These are phyloP conservation scores for Pichia californica DNA, from an alignment of 805 yeast species.

Conservation along the genomic window DNA sequence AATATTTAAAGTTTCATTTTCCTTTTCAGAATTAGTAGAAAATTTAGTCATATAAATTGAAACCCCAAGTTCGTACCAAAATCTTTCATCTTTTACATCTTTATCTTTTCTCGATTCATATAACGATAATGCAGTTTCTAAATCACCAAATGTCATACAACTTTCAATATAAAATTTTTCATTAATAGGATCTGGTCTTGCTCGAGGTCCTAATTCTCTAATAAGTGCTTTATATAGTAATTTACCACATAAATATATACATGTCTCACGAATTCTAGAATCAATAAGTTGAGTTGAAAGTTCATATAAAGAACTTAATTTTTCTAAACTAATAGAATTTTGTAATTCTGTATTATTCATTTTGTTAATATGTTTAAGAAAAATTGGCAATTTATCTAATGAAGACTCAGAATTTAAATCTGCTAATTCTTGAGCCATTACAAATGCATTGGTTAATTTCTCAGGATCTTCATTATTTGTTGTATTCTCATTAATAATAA, in stretches of 20 bases:
- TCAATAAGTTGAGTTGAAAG: constrained; percentile 33
- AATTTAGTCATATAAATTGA: constrained; percentile 31
- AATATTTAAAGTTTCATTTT: constrained; percentile 16
- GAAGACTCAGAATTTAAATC: constrained; percentile 18
- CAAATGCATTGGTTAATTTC: constrained; percentile 19
- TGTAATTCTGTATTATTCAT: constrained; percentile 16
- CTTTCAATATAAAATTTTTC: constrained; percentile 45
- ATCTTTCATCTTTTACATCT: constrained; percentile 34
- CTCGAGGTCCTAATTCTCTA: constrained; percentile 28
- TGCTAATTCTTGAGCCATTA: constrained; percentile 16
- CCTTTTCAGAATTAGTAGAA: neutral
- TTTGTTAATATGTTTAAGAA: constrained; percentile 18
- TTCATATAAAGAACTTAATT: constrained; percentile 33
- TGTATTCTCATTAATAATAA: constrained; percentile 1
- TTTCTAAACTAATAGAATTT: constrained; percentile 29
- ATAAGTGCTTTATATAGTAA: constrained; percentile 33
- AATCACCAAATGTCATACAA: constrained; percentile 30
- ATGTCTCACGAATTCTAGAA: constrained; percentile 27
- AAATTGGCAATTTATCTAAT: constrained; percentile 20
- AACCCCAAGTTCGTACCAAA: constrained; percentile 50
- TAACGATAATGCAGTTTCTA: constrained; percentile 32
- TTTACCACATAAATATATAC: constrained; percentile 36
- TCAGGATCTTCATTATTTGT: constrained; percentile 16
- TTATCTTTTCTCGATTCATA: constrained; percentile 31
- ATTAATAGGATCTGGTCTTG: constrained; percentile 40